Evolutionary conservation across 2,329 filamentous ascomycete species (phyloP).

Genomic region (Colletotrichum aenigma): DNA sequence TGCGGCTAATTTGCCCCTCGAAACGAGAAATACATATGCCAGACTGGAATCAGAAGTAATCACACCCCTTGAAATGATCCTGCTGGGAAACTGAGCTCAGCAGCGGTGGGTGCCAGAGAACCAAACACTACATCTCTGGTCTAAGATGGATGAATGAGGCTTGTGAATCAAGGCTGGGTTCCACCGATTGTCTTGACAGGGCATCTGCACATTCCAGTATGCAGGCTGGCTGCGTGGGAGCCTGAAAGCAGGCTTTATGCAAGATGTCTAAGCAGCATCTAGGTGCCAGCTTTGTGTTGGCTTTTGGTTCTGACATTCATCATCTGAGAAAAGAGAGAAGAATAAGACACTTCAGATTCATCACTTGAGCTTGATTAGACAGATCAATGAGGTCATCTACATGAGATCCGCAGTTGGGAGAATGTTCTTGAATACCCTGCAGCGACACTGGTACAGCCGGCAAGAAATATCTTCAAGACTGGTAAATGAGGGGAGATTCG

Average conservation of each 20-base stretch:
- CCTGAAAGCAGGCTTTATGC: not conserved
- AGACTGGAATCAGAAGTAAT: too few relatives aligned
- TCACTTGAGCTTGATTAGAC: not conserved
- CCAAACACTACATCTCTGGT: not conserved
- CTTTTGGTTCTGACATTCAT: fast-evolving
- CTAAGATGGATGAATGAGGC: not conserved
- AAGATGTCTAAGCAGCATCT: not conserved
- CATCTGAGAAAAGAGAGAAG: not conserved
- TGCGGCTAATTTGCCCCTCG: too few relatives aligned
- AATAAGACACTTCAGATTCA: not conserved
- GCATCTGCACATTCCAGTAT: not conserved
- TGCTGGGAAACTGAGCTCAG: too few relatives aligned
- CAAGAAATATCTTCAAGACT: not conserved
- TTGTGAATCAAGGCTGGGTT: not conserved
- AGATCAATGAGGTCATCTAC: fast-evolving
- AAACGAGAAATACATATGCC: too few relatives aligned
- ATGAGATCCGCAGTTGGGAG: not conserved
- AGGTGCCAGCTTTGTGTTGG: fast-evolving
- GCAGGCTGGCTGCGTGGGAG: not conserved
- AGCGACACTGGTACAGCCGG: not conserved
- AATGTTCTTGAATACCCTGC: too few relatives aligned
- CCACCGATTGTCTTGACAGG: fast-evolving
- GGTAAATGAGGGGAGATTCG: too few relatives aligned
- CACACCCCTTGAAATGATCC: too few relatives aligned
- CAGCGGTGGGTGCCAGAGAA: not conserved